Evolutionary conservation across 2,329 filamentous ascomycete species (phyloP).

Genomic region (Penicillium sp.): DNA sequence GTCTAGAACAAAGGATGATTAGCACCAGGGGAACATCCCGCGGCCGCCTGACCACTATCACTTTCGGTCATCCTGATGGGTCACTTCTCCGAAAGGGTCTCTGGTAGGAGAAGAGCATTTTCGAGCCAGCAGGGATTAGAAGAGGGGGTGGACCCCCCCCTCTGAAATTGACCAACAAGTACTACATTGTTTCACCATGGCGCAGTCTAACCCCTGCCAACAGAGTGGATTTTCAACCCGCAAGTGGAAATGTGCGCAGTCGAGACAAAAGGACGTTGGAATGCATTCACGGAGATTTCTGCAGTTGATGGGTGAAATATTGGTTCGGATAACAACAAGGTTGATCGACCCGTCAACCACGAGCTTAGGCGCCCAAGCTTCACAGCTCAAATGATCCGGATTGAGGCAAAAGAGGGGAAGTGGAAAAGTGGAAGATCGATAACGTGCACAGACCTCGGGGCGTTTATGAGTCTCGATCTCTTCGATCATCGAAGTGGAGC

Average conservation of each 20-base stretch:
- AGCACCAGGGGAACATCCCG: background rate
- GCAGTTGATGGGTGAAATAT: background rate
- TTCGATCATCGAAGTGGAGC: background rate
- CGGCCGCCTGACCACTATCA: background rate
- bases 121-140: conserved; percentile 22
- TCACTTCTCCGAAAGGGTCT: background rate
- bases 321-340: conserved; percentile 10
- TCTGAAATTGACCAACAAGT: conserved; percentile 7
- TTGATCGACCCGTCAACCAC: conserved; percentile 13
- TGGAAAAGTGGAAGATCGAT: conserved; percentile 4
- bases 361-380: conserved; percentile 9
- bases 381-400: background rate
- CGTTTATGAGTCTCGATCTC: conserved; percentile 6
- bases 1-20: conserved; percentile 2
- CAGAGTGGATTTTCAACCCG: conserved; percentile 14
- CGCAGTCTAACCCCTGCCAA: conserved; percentile 22
- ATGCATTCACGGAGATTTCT: background rate
- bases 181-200: conserved; percentile 17
- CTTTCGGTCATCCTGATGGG: background rate
- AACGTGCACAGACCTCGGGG: conserved; percentile 1
- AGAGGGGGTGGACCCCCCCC: conserved; percentile 11
- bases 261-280: background rate
- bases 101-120: conserved; percentile 5
- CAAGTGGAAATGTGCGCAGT: conserved; percentile 6
- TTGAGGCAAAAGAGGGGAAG: conserved; percentile 1